phyloP scores from a whole-genome alignment of 2,329 filamentous ascomycete species.

The Dichotomopilus funicola region DNA sequence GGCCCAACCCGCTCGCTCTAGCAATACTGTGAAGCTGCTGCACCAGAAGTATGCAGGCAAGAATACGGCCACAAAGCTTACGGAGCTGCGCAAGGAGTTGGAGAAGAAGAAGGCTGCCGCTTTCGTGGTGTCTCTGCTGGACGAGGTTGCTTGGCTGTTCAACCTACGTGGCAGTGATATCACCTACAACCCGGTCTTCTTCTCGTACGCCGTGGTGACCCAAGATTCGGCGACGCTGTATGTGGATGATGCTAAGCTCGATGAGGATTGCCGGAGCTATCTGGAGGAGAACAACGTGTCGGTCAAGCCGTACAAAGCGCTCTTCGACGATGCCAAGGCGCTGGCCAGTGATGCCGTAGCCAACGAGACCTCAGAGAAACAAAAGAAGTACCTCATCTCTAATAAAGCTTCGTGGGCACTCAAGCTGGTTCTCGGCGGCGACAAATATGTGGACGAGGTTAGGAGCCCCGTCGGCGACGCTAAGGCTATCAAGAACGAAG shows the following conservation, averaged over 20 bases:
- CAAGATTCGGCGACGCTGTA: constrained; percentile 72
- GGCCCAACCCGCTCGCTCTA: constrained; percentile 66
- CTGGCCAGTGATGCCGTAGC: constrained; percentile 41
- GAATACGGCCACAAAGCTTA: constrained; percentile 72
- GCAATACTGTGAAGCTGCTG: constrained; percentile 68
- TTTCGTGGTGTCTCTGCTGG: constrained; percentile 88
- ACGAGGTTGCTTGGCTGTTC: constrained; percentile 98
- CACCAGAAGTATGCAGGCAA: constrained; percentile 72
- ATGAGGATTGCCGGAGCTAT: constrained; percentile 59
- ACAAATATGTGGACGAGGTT: constrained; percentile 75
- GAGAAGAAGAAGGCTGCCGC: constrained; percentile 83
- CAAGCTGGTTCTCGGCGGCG: constrained; percentile 77
- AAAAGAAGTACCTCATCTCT: constrained; percentile 73
- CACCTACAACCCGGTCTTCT: constrained; percentile 96
- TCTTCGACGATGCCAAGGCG: constrained; percentile 70
- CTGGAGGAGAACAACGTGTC: constrained; percentile 62
- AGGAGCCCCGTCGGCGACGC: constrained; percentile 83
- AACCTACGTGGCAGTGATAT: constrained; percentile 94
- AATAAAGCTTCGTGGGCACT: constrained; percentile 91
- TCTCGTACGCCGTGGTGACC: constrained; percentile 89
- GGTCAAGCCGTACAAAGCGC: constrained; percentile 73
- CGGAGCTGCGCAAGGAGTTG: constrained; percentile 81
- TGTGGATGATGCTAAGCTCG: constrained; percentile 73
- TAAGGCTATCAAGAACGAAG: constrained; percentile 90
- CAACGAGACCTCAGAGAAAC: constrained; percentile 27